Percentiles rank a stretch among this genome's conserved stretches.
Evolutionary conservation across 768 basidiomycete genomes (phyloP).

Genomic region (Tremella yokohamensis): DNA sequence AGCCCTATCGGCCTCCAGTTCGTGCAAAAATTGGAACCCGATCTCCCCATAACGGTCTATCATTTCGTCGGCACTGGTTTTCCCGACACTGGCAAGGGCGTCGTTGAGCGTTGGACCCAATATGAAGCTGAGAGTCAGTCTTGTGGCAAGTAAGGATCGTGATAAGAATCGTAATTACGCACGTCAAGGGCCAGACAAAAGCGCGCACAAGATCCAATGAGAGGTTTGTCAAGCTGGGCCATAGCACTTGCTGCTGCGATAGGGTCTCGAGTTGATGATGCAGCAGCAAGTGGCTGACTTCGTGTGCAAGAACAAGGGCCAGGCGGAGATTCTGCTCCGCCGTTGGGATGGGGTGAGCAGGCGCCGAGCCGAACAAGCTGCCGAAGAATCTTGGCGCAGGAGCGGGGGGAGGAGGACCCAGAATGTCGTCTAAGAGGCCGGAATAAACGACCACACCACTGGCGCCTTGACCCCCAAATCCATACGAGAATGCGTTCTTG

Average conservation of each 20-base stretch:
- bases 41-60: conserved; percentile 59
- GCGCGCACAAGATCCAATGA: conserved; percentile 71
- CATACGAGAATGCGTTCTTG: conserved; percentile 91
- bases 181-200: conserved; percentile 79
- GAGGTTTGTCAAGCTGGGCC: conserved; percentile 76
- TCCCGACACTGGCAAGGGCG: conserved; percentile 75
- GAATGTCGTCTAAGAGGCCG: conserved; percentile 84
- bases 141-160: conserved; percentile 15
- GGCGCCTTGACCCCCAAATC: conserved; percentile 78
- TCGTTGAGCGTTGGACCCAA: conserved; percentile 94
- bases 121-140: conserved; percentile 47
- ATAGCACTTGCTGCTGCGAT: conserved; percentile 75
- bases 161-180: conserved; percentile 54
- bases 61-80: conserved; percentile 60
- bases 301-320: conserved; percentile 87
- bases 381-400: conserved; percentile 30
- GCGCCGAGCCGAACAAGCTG: conserved; percentile 11
- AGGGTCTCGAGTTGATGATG: conserved; percentile 88
- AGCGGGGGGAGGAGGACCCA: conserved; percentile 48
- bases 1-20: conserved; percentile 88
- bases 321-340: conserved; percentile 80
- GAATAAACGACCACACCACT: conserved; percentile 93
- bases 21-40: conserved; percentile 73
- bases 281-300: conserved; percentile 83
- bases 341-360: conserved; percentile 58